Evolutionary conservation across 1,139 yeast genomes (phyloP).

Genomic region (Saccharomycopsis hybrid): DNA sequence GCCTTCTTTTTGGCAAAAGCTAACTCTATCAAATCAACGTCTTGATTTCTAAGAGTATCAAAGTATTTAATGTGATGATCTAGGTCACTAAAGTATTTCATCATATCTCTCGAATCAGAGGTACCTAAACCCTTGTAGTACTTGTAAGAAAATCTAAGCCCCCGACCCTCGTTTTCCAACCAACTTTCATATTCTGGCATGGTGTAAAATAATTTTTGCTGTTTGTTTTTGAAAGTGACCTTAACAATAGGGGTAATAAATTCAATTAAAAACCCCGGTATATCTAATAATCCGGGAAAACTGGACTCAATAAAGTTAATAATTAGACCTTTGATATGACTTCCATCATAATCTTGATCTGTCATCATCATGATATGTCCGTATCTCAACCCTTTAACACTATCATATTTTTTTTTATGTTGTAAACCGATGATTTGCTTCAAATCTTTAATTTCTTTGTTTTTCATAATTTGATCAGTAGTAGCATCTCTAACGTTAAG

Average conservation of each 20-base stretch:
- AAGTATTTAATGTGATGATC: conserved; percentile 84
- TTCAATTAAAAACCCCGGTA: conserved; percentile 89
- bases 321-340: conserved; percentile 93
- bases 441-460: conserved; percentile 89
- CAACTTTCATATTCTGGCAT: conserved; percentile 96
- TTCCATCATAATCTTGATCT: conserved; percentile 99
- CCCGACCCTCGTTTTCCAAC: conserved; percentile 78
- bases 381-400: conserved; percentile 71
- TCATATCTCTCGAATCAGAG: conserved; percentile 69
- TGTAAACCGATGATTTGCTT: conserved; percentile 95
- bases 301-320: conserved; percentile 91
- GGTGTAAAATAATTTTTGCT: conserved; percentile 61
- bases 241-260: conserved; percentile 97
- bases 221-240: conserved; percentile 70
- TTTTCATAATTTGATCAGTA: conserved; percentile 86
- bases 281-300: conserved; percentile 85
- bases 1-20: conserved; percentile 96
- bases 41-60: conserved; percentile 76
- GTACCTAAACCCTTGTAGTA: conserved; percentile 99
- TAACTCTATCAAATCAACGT: conserved; percentile 74
- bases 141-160: conserved; percentile 84
- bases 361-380: conserved; percentile 99
- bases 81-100: conserved; percentile 82
- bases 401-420: conserved; percentile 80
- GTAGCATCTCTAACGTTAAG: conserved; percentile 95